Evolutionary conservation across 208 protist species (phyloP).

Genomic region (Acanthamoeba culbertsoni): DNA sequence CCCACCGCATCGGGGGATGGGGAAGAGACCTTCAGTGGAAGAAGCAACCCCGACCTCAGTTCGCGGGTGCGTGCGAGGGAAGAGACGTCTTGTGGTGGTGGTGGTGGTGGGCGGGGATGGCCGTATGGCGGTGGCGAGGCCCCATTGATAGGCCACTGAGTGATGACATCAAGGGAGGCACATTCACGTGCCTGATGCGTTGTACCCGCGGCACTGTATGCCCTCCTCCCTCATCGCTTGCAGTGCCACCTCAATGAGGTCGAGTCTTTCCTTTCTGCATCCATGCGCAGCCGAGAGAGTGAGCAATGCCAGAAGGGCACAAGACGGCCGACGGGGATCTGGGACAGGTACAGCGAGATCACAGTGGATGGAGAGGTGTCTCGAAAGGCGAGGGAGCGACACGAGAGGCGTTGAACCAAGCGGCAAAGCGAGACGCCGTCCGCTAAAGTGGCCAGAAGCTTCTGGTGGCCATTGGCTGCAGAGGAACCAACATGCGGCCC

Average conservation of each 20-base stretch:
- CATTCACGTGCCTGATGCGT: not conserved
- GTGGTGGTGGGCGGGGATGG: no score
- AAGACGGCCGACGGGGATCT: not conserved
- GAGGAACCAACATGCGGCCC: not conserved
- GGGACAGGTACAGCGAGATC: not conserved
- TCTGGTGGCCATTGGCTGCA: not conserved
- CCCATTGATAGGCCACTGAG: not conserved
- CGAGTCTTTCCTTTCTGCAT: not conserved
- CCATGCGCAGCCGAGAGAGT: not conserved
- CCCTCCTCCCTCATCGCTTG: not conserved
- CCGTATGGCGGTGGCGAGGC: no score
- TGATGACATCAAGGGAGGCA: not conserved
- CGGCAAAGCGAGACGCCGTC: not conserved
- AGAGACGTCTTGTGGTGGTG: no score
- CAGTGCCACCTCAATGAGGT: not conserved
- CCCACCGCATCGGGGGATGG: not conserved
- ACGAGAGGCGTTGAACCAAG: not conserved
- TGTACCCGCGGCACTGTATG: not conserved
- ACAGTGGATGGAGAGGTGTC: not conserved
- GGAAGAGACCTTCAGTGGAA: not conserved
- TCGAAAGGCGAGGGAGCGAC: not conserved
- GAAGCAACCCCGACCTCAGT: no score
- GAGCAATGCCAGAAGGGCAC: not conserved
- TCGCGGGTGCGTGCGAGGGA: no score
- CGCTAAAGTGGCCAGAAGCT: not conserved